Conservation (phyloP, 768 basidiomycete genomes). For the Auriscalpium orientale region DNA sequence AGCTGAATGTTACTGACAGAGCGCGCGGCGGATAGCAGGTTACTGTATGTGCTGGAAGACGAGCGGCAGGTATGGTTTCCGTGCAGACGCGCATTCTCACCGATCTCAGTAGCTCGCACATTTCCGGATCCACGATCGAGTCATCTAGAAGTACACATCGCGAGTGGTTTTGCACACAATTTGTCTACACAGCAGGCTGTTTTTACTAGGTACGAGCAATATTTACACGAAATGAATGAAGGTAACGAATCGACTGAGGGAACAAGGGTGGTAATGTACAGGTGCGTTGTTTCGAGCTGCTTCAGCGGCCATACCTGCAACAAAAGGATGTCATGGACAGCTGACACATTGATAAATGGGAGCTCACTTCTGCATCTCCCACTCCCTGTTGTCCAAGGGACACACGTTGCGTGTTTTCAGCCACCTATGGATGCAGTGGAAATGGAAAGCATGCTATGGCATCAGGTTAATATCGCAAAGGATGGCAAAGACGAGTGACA, state of each 20-base stretch:
- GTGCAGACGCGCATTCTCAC: no score
- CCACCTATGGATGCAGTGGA: slow-evolving; percentile 99
- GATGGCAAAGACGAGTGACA: slow-evolving; percentile 17
- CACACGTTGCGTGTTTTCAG: slow-evolving; percentile 96
- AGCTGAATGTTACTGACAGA: no score
- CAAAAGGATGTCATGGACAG: background rate
- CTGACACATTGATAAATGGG: background rate
- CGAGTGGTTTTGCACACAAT: no score
- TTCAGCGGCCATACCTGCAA: slow-evolving; percentile 34
- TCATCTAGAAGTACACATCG: no score
- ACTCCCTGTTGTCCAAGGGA: slow-evolving; percentile 91
- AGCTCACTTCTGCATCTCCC: slow-evolving; percentile 94
- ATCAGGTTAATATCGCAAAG: background rate
- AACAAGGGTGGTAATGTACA: background rate
- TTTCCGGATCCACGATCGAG: no score
- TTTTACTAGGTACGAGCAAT: no score
- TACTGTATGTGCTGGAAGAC: no score
- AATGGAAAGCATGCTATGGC: slow-evolving; percentile 93
- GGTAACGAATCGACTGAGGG: background rate
- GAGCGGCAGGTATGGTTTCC: no score
- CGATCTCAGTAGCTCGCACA: no score
- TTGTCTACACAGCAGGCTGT: no score
- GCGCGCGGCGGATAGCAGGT: no score
- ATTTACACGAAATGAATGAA: background rate
- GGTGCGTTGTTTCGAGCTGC: background rate